Percentiles rank a stretch among this genome's conserved stretches.
phyloP scores from a whole-genome alignment of 495 filamentous ascomycete species.

The Elasticomyces elasticus region DNA sequence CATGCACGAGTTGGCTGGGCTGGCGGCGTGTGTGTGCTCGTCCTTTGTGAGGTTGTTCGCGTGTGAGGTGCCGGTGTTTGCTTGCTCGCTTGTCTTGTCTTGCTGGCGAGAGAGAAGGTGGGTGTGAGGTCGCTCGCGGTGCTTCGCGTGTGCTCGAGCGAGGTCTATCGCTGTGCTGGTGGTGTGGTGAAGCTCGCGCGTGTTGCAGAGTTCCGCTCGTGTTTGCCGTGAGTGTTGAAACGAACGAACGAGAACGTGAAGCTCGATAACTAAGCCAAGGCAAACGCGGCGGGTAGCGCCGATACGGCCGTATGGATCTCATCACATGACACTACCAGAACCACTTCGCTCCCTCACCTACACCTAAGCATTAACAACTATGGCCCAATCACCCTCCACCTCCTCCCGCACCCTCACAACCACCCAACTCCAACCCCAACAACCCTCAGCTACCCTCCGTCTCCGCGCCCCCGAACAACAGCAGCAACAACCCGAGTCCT shows the following conservation, averaged over 20 bases:
- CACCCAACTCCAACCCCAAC: neutral
- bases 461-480: constrained; percentile 16
- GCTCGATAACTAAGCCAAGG: neutral
- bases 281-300: neutral
- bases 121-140: neutral
- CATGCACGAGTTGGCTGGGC: too few species aligned
- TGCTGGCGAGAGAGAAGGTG: too few species aligned
- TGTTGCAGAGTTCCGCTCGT: neutral
- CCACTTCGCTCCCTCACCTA: too few species aligned
- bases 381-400: neutral
- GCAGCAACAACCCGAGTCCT: constrained; percentile 23
- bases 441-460: constrained; percentile 24
- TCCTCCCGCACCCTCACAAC: constrained; percentile 8
- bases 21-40: too few species aligned
- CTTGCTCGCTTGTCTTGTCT: too few species aligned
- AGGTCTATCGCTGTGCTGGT: neutral
- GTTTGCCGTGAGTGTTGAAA: neutral
- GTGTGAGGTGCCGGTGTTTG: too few species aligned
- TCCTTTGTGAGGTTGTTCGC: too few species aligned
- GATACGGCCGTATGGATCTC: neutral
- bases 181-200: too few species aligned
- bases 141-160: neutral
- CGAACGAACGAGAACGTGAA: neutral
- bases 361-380: neutral
- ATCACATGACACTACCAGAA: too few species aligned